Evolutionary conservation across 768 basidiomycete genomes (phyloP), one percentile per base, ranked within the genome.

Genomic region (Termitomyces sp.): DNA sequence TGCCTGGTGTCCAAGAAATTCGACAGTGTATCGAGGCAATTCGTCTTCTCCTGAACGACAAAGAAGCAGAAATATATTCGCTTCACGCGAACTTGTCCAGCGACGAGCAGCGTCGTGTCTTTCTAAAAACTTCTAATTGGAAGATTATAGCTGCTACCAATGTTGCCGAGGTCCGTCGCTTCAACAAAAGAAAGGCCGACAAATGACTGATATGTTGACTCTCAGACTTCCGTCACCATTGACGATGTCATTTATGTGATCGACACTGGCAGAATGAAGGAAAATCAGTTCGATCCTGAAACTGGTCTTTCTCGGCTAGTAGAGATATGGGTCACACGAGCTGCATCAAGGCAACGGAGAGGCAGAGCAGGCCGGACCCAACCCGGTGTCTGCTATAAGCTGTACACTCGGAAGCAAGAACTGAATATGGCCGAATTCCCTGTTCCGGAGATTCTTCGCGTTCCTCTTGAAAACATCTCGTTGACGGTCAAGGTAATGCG

Each of bases 81-180:
- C 80, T 98, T 0, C 94, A 97, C 65, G 92, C 94, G 12, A 95
- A 96, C 69, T 75, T 97, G 22, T 85, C 92, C 0, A 88, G 77
- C 40, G 84, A 87, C 13, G 94, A 97, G 65, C 95, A 98, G 69
- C 82, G 84, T 14, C 73, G 74, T 8, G 88, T 94, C 1, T 98
- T 97, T 66, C 71, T 78, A 9, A 74, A 74, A 5, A 81, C 83
- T 0, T 72, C 79, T 2, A 75, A 76, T 38, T 87, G 94, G 80
- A 96, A 96, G 69, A 81, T 96, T 30, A 86, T 97, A 45, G 91
- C 85, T 0, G 82, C 93, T 0, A 97, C 95, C 3, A 97, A 97
- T 66, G 90, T 98, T 32, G 92, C 92, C 6, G 92, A 94, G 80
- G 91, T 86, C 57, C 54, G 77, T 67, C 28, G 26, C 38, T 46